Evolutionary conservation across 164 flowering plant species (phyloP).

Genomic region (Aristolochia californica): DNA sequence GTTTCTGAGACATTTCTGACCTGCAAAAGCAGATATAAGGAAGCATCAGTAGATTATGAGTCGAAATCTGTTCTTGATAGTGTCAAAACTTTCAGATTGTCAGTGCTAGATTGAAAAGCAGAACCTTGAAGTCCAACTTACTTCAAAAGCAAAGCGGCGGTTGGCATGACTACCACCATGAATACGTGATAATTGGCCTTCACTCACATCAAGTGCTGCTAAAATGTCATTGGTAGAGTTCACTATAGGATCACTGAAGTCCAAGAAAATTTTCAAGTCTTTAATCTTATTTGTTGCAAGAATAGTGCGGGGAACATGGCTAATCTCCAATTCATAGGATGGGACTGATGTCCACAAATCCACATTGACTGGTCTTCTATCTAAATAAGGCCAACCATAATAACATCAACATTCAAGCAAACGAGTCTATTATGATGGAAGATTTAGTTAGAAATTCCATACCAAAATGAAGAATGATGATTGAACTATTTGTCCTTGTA

Average conservation of each 20-base stretch:
- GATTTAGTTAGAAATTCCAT: constrained; percentile 1
- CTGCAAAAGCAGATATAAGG: constrained; percentile 17
- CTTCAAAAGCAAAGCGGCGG: constrained; percentile 36
- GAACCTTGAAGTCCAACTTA: constrained; percentile 10
- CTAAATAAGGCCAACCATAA: constrained; percentile 10
- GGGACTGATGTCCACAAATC: constrained; percentile 51
- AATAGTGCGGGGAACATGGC: constrained; percentile 39
- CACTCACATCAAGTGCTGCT: constrained; percentile 23
- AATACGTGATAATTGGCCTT: constrained; percentile 21
- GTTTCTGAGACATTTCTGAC: constrained; percentile 28
- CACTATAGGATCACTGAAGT: constrained; percentile 33
- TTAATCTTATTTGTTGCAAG: constrained; percentile 40
- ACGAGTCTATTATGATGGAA: not conserved
- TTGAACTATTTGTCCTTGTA: constrained; percentile 29
- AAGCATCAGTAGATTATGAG: not conserved
- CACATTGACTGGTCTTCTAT: constrained; percentile 46
- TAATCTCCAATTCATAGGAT: constrained; percentile 31
- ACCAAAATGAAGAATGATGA: constrained; percentile 35
- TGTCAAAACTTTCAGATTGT: no score
- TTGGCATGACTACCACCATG: constrained; percentile 23
- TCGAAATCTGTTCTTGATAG: no score
- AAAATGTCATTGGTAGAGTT: constrained; percentile 40
- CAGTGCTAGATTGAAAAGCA: not conserved
- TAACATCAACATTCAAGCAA: not conserved
- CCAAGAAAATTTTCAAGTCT: constrained; percentile 40